Percentiles rank a stretch among this genome's conserved stretches.
Evolutionary conservation across 2,329 filamentous ascomycete species (phyloP).

Genomic region (Neonectria punicea): DNA sequence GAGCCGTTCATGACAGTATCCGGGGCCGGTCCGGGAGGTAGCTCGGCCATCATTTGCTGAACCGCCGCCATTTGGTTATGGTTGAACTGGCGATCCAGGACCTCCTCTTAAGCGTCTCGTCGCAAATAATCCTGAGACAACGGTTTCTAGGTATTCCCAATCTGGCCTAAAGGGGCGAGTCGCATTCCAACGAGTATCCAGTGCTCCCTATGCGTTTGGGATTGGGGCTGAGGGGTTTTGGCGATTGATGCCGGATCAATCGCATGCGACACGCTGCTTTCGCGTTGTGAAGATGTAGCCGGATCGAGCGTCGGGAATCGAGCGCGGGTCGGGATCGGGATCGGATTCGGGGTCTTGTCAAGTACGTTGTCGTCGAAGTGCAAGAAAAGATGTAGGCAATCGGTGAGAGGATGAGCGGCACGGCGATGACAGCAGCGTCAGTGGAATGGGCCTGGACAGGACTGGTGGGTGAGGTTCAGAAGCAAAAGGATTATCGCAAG

Average conservation of each 20-base stretch:
- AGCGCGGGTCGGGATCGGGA: background rate
- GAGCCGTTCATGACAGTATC: constrained; percentile 40
- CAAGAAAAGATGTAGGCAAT: background rate
- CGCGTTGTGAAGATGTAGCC: constrained; percentile 1
- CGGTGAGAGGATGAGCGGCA: background rate
- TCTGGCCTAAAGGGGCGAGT: constrained; percentile 19
- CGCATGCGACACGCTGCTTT: background rate
- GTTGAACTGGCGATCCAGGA: background rate
- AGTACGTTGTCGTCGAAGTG: background rate
- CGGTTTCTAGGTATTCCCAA: constrained; percentile 24
- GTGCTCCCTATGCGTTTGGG: constrained; percentile 22
- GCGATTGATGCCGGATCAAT: constrained; percentile 4
- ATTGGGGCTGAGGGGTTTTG: background rate
- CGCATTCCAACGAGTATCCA: constrained; percentile 25
- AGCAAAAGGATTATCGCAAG: constrained; percentile 16
- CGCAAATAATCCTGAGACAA: constrained; percentile 2
- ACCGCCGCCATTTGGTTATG: constrained; percentile 51
- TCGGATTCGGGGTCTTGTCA: background rate
- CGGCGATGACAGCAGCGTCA: background rate
- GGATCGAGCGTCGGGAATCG: background rate
- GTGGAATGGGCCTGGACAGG: constrained; percentile 3
- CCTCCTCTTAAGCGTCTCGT: constrained; percentile 26
- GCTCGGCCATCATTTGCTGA: constrained; percentile 49
- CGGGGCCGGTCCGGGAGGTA: constrained; percentile 45
- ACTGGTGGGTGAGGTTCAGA: constrained; percentile 18